A percentile compares a stretch with the other conserved stretches of the same genome.
Conservation (phyloP, 345 rosid species). For the Gossypioides kirkii region DNA sequence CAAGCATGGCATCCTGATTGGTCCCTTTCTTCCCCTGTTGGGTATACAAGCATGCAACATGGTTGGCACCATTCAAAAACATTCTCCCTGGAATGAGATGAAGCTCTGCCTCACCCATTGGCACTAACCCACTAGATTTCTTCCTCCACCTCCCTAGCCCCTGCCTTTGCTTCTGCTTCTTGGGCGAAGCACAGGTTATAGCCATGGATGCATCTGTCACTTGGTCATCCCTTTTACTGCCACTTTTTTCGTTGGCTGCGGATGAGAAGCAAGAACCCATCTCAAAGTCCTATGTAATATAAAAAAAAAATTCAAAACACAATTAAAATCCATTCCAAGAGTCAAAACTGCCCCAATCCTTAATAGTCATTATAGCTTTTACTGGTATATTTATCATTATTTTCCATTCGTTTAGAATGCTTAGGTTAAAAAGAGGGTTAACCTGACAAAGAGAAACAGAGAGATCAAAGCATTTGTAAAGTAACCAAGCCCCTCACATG, state of each 20-base stretch:
- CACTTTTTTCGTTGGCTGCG: slow-evolving; percentile 29
- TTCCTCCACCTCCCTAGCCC: slow-evolving; percentile 51
- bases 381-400: neutral
- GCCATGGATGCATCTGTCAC: slow-evolving; percentile 23
- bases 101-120: slow-evolving; percentile 36
- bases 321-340: neutral
- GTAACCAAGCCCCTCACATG: slow-evolving; percentile 6
- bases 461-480: slow-evolving; percentile 9
- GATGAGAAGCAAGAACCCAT: slow-evolving; percentile 79
- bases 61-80: slow-evolving; percentile 53
- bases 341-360: neutral
- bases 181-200: slow-evolving; percentile 20
- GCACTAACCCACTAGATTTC: slow-evolving; percentile 30
- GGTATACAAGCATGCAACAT: slow-evolving; percentile 68
- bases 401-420: neutral
- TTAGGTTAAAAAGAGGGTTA: slow-evolving; percentile 9
- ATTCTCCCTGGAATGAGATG: slow-evolving; percentile 51
- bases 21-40: slow-evolving; percentile 98
- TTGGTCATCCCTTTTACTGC: slow-evolving; percentile 23
- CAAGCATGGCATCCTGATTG: slow-evolving; percentile 95
- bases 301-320: slow-evolving; percentile 6
- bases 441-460: slow-evolving; percentile 10
- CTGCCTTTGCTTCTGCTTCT: slow-evolving; percentile 20
- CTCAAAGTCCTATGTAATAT: slow-evolving; percentile 6
- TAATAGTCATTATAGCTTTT: neutral